These are phyloP conservation scores for Alloteropsis angusta DNA, from an alignment of 202 grass and related monocot species.

Conservation along the genomic window DNA sequence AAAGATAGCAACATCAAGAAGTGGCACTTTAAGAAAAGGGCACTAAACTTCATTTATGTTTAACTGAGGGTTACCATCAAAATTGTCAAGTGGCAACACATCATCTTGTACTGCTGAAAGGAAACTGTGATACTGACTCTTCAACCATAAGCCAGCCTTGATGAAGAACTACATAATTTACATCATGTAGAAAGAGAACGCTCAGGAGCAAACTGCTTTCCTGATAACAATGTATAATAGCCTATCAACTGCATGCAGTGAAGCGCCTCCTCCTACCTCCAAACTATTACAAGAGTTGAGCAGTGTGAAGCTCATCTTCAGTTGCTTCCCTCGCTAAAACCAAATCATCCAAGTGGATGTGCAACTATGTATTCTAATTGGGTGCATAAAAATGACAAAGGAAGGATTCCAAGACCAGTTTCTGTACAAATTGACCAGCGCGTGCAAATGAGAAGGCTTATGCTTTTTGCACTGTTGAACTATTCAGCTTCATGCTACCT, in stretches of 20 bases:
- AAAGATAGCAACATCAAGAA: slow-evolving; percentile 19
- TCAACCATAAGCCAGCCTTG: slow-evolving; percentile 24
- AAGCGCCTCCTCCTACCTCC: not conserved
- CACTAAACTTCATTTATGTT: not conserved
- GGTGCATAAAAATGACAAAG: slow-evolving; percentile 7
- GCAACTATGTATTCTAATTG: slow-evolving; percentile 14
- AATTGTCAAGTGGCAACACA: slow-evolving; percentile 19
- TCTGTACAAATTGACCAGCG: slow-evolving; percentile 36
- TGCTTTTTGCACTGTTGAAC: slow-evolving; percentile 11
- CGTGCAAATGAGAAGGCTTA: slow-evolving; percentile 9
- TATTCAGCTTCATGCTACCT: slow-evolving; percentile 22
- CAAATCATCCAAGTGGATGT: slow-evolving; percentile 30
- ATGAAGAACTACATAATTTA: slow-evolving; percentile 20
- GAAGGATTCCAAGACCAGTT: slow-evolving; percentile 14
- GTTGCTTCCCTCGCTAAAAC: not conserved
- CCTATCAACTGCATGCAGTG: slow-evolving; percentile 8
- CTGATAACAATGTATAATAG: not conserved
- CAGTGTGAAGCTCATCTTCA: slow-evolving; percentile 26
- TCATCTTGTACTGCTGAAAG: slow-evolving; percentile 21
- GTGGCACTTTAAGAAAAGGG: not conserved
- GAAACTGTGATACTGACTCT: slow-evolving; percentile 7
- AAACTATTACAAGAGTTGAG: slow-evolving; percentile 9
- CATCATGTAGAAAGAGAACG: slow-evolving; percentile 13
- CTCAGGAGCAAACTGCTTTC: not conserved
- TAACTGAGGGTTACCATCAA: slow-evolving; percentile 36